Evolutionary conservation across 352 stramenopile genomes (phyloP).

Genomic region (Pythium graminicola): DNA sequence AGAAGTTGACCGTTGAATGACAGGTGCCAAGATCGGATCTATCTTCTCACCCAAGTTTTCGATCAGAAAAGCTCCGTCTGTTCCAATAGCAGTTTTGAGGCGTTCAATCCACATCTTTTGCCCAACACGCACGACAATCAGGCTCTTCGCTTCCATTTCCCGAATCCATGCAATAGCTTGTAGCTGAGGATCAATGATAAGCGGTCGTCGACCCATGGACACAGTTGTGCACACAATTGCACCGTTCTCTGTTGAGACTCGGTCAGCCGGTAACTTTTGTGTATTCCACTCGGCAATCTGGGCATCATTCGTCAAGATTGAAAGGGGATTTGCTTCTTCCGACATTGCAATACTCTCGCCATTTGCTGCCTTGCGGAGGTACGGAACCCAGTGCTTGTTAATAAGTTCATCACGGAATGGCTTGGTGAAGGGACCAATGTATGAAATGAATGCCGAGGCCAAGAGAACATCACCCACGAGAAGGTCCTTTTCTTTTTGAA

Average conservation of each 20-base stretch:
- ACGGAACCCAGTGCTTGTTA: constrained; percentile 90
- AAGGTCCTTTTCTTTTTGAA: constrained; percentile 89
- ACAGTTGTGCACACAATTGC: constrained; percentile 90
- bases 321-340: constrained; percentile 81
- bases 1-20: constrained; percentile 93
- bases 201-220: constrained; percentile 82
- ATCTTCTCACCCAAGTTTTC: constrained; percentile 94
- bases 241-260: constrained; percentile 92
- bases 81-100: constrained; percentile 91
- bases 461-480: constrained; percentile 92
- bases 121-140: constrained; percentile 92
- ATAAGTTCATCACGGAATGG: constrained; percentile 92
- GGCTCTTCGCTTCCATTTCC: constrained; percentile 85
- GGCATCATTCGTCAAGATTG: constrained; percentile 89
- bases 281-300: constrained; percentile 94
- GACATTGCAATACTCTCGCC: constrained; percentile 89
- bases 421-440: constrained; percentile 94
- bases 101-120: constrained; percentile 94
- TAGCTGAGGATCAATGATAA: constrained; percentile 93
- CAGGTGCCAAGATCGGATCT: constrained; percentile 89
- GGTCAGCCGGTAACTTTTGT: constrained; percentile 87
- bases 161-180: constrained; percentile 93
- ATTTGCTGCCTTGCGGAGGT: constrained; percentile 79
- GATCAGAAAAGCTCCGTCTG: constrained; percentile 90
- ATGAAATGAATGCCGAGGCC: constrained; percentile 93